Evolutionary conservation across 2,329 filamentous ascomycete genomes (phyloP).

Genomic region (Talaromyces verruculosus): DNA sequence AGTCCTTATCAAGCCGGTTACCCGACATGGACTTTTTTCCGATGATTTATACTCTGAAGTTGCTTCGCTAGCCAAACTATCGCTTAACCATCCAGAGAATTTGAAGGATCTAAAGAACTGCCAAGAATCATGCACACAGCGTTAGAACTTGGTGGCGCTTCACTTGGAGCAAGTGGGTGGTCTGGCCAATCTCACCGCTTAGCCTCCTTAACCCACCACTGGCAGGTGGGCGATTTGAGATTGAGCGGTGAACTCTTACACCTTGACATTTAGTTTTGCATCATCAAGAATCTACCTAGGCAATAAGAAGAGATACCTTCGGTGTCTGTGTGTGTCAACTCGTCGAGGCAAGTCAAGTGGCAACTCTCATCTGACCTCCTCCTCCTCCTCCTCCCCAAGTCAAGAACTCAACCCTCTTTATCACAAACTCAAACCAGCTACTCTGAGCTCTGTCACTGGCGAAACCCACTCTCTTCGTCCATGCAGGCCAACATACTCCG

Average conservation of each 20-base stretch:
- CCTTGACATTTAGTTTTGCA: not conserved
- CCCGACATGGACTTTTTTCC: slow-evolving; percentile 13
- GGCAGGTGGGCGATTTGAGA: not conserved
- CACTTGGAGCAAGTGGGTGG: not conserved
- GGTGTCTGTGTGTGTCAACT: not conserved
- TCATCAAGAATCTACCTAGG: not conserved
- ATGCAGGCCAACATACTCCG: not conserved
- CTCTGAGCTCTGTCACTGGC: not conserved
- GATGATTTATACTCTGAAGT: not conserved
- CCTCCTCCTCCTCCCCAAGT: not conserved
- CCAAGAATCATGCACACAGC: not conserved
- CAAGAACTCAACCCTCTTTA: not conserved
- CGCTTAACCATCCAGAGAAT: not conserved
- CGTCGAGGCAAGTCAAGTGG: not conserved
- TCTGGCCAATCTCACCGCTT: slow-evolving; percentile 16
- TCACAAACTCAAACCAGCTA: not conserved
- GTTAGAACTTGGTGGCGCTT: not conserved
- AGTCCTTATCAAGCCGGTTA: not conserved
- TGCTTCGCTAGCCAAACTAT: not conserved
- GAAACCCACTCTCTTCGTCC: not conserved
- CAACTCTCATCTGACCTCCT: not conserved
- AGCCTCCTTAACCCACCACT: not conserved
- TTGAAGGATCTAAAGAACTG: not conserved
- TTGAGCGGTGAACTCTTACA: not conserved
- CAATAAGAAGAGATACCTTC: not conserved